phyloP scores from a whole-genome alignment of 768 basidiomycete species.

The Phaffia tasmanica region DNA sequence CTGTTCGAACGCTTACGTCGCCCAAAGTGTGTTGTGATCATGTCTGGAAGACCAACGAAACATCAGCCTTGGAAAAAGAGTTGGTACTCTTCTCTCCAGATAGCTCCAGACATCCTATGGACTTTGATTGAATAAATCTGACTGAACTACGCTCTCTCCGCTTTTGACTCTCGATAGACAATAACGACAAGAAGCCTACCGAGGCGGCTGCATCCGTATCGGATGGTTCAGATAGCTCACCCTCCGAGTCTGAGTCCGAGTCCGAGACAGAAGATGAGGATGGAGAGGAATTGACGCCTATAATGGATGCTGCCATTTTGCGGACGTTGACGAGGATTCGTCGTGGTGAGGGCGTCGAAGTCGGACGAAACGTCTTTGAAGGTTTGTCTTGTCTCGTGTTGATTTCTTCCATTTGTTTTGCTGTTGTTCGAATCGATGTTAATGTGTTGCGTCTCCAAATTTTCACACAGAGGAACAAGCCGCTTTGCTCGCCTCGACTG shows the following conservation, averaged over 20 bases:
- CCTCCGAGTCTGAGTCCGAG: slow-evolving; percentile 56
- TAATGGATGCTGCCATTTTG: slow-evolving; percentile 85
- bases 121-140: no score
- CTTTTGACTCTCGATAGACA: no score
- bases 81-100: no score
- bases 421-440: not conserved
- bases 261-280: slow-evolving; percentile 82
- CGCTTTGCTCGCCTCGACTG: slow-evolving; percentile 16
- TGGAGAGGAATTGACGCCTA: slow-evolving; percentile 86
- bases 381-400: slow-evolving; percentile 42
- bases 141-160: no score
- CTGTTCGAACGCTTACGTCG: no score
- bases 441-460: not conserved
- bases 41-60: no score
- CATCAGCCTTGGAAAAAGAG: no score
- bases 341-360: slow-evolving; percentile 73
- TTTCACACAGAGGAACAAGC: slow-evolving; percentile 21
- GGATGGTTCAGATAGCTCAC: slow-evolving; percentile 38
- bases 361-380: slow-evolving; percentile 61
- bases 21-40: no score
- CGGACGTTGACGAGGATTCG: slow-evolving; percentile 76
- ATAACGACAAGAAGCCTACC: no score
- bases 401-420: not conserved
- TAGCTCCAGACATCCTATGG: no score
- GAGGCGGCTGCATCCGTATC: no score